Evolutionary conservation across 164 flowering plant species (phyloP).

Genomic region (Platanus orientalis): DNA sequence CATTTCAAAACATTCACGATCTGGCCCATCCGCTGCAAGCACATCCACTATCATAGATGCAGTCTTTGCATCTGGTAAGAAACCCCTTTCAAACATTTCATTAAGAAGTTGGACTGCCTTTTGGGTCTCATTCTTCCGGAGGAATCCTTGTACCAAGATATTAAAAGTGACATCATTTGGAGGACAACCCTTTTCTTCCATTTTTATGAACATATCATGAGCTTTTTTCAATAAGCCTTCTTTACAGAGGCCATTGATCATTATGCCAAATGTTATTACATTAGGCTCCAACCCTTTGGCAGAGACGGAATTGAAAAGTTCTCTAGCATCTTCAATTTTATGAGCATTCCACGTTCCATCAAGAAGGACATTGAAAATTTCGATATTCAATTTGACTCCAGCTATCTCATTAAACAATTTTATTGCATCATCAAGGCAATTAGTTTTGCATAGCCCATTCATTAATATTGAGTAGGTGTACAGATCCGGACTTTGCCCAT

Average conservation of each 20-base stretch:
- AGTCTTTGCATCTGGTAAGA: neutral
- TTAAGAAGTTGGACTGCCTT: neutral
- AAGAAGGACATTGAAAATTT: slow-evolving; percentile 6
- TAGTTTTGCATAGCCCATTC: slow-evolving; percentile 2
- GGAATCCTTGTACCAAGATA: neutral
- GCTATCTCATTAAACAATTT: neutral
- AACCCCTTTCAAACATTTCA: neutral
- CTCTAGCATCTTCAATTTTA: slow-evolving; percentile 1
- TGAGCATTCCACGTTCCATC: slow-evolving; percentile 11
- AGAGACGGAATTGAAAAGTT: neutral
- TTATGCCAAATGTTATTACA: neutral
- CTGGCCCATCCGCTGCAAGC: neutral
- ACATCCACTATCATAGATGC: neutral
- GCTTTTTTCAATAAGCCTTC: slow-evolving; percentile 6
- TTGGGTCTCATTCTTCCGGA: neutral
- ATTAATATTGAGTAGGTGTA: slow-evolving; percentile 2
- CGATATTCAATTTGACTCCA: neutral
- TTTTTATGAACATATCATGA: neutral
- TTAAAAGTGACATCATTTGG: neutral
- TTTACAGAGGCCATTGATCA: slow-evolving; percentile 13
- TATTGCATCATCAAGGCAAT: slow-evolving; percentile 7
- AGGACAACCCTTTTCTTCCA: neutral
- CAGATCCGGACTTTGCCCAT: neutral
- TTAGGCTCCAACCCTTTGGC: slow-evolving; percentile 4
- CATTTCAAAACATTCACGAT: no score